These are phyloP conservation scores for Podospora pseudoanserina DNA, from an alignment of 495 filamentous ascomycete genomes.

Conservation along the genomic window DNA sequence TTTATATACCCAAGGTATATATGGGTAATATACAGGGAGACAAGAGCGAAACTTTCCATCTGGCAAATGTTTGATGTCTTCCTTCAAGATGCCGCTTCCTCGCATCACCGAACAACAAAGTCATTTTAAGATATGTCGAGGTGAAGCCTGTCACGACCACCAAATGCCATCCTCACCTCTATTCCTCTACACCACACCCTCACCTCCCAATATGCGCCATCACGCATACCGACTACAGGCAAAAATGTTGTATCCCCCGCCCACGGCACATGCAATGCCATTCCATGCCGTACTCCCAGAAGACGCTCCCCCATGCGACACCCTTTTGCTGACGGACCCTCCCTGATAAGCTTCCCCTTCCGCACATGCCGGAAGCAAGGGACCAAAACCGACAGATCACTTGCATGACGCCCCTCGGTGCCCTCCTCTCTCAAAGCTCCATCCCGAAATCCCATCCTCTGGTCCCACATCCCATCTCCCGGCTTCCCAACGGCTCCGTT, in stretches of 20 bases:
- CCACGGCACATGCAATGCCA: not conserved
- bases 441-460: not conserved
- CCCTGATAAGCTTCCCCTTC: not conserved
- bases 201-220: not conserved
- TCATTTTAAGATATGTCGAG: no score
- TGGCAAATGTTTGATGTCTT: no score
- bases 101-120: no score
- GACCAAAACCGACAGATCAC: not conserved
- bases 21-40: no score
- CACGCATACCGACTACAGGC: not conserved
- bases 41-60: no score
- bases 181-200: not conserved
- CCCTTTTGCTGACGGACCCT: not conserved
- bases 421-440: no score
- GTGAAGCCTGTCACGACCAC: no score
- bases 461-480: not conserved
- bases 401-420: not conserved
- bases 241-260: not conserved
- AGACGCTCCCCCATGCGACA: not conserved
- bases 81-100: no score
- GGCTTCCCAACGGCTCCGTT: not conserved
- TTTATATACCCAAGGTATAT: no score
- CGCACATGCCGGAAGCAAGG: not conserved
- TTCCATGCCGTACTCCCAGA: not conserved
- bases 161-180: not conserved